These are phyloP conservation scores for Quercus engelmannii DNA, from an alignment of 306 rosid species.

Conservation along the genomic window DNA sequence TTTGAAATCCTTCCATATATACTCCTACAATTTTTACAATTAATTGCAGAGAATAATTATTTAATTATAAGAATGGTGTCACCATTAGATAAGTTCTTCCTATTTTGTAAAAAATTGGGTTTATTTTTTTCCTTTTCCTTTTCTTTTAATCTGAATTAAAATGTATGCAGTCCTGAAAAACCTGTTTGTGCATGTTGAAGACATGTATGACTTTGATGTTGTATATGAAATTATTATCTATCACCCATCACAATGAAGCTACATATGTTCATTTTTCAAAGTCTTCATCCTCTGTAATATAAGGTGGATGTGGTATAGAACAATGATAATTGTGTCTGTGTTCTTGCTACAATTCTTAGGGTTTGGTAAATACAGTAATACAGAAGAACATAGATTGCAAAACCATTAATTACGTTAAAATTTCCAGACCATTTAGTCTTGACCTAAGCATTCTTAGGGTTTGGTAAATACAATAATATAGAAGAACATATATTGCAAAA, in stretches of 20 bases:
- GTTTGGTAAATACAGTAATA: background rate
- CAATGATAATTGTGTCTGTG: background rate
- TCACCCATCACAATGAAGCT: background rate
- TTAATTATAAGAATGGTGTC: background rate
- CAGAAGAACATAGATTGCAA: background rate
- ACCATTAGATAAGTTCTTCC: background rate
- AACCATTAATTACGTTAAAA: background rate
- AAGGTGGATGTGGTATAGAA: too few relatives aligned
- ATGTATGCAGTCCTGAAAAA: background rate
- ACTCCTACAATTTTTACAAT: too few relatives aligned
- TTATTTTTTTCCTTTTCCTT: background rate
- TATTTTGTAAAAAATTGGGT: background rate
- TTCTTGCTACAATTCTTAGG: background rate
- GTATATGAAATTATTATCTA: background rate
- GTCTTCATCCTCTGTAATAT: too few relatives aligned
- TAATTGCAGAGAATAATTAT: background rate
- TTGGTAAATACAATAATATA: background rate
- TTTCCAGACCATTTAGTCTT: background rate
- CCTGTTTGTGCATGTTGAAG: background rate
- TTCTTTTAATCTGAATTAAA: background rate
- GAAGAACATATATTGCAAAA: background rate
- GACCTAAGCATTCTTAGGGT: constrained; percentile 18
- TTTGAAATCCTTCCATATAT: background rate
- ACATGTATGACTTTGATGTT: background rate
- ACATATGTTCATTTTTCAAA: background rate